phyloP scores from a whole-genome alignment of 169 alveolate species.

The Plasmodium adleri region DNA sequence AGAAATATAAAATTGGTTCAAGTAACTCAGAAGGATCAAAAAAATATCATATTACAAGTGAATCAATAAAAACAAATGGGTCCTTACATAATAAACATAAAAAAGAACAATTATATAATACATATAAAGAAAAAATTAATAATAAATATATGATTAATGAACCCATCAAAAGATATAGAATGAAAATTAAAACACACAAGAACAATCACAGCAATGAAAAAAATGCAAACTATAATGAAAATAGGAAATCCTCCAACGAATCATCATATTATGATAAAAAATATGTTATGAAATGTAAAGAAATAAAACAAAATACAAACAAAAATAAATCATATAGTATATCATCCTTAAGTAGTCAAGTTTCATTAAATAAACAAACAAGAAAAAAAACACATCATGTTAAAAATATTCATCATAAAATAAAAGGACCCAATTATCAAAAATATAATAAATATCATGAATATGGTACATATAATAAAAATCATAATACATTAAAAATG shows the following conservation, averaged over 20 bases:
- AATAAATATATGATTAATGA: neutral
- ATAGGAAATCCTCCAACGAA: neutral
- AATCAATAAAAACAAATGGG: neutral
- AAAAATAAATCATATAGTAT: constrained; percentile 11
- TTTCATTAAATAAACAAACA: neutral
- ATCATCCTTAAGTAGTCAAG: constrained; percentile 19
- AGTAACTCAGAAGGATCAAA: neutral
- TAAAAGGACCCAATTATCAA: too few species aligned
- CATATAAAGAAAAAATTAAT: neutral
- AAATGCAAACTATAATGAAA: neutral
- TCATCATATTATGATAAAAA: neutral
- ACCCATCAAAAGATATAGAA: neutral
- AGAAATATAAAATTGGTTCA: neutral
- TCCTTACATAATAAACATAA: neutral
- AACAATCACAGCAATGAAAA: neutral
- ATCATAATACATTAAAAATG: too few species aligned
- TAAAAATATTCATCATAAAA: too few species aligned
- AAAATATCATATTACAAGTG: neutral
- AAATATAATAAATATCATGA: too few species aligned
- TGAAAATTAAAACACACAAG: neutral
- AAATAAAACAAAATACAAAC: neutral
- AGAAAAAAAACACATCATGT: too few species aligned
- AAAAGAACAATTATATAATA: neutral
- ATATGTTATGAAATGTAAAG: neutral
- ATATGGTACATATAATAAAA: too few species aligned